Conservation (phyloP, 495 filamentous ascomycete species). For the Thermothielavioides terrestris region DNA sequence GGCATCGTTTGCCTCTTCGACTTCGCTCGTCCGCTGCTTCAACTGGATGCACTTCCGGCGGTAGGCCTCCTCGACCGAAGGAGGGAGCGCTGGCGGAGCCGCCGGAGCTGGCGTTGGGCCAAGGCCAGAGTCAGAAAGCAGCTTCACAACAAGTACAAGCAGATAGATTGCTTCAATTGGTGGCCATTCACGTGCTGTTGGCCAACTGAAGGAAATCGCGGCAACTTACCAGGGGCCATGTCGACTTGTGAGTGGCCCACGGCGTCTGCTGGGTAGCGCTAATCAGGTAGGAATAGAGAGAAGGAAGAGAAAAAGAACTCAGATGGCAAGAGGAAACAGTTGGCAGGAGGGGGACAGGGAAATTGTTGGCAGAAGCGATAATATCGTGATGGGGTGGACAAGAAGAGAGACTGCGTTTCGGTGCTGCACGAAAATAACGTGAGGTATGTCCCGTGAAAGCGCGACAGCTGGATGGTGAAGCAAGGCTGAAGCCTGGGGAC, state of each 20-base stretch:
- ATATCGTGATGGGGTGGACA: no score
- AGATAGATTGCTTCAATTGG: not conserved
- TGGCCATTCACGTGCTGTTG: not conserved
- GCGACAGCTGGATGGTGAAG: no score
- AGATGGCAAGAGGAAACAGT: no score
- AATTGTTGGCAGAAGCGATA: no score
- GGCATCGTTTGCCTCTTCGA: constrained; percentile 80
- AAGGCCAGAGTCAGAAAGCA: constrained; percentile 4
- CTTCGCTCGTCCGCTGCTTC: constrained; percentile 79
- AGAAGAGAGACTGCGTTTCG: no score
- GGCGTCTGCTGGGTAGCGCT: not conserved
- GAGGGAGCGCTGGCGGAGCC: constrained; percentile 61
- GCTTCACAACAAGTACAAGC: not conserved
- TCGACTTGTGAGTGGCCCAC: not conserved
- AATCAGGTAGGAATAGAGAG: not conserved
- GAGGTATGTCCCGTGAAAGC: no score
- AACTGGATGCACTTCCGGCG: constrained; percentile 94
- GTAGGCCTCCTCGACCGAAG: constrained; percentile 92
- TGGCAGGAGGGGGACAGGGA: no score
- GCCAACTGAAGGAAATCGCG: not conserved
- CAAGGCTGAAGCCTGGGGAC: no score
- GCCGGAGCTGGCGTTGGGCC: constrained; percentile 31
- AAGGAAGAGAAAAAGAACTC: no score
- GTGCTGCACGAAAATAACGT: no score
- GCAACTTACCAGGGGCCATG: constrained; percentile 25